Evolutionary conservation across 768 basidiomycete genomes (phyloP).

Genomic region (Boletus sp.): DNA sequence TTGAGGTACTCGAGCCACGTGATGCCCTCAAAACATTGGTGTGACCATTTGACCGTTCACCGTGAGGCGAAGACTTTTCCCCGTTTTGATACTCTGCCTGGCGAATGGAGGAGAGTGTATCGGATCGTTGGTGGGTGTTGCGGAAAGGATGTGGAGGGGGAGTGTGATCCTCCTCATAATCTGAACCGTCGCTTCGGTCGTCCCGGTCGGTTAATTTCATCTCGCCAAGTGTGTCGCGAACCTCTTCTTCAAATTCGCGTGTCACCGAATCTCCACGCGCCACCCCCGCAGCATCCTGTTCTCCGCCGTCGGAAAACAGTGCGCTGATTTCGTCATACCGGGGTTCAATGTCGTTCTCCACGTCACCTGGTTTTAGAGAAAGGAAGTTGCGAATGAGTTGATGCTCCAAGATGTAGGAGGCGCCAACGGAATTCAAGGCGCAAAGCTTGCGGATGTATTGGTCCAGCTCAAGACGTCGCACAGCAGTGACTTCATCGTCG

Average conservation of each 20-base stretch:
- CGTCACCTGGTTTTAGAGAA: conserved; percentile 81
- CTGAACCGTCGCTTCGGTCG: conserved; percentile 60
- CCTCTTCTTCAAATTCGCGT: conserved; percentile 40
- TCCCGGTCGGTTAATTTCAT: conserved; percentile 48
- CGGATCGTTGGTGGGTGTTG: conserved; percentile 45
- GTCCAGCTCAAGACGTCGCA: conserved; percentile 80
- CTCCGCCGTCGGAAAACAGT: conserved; percentile 38
- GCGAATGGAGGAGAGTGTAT: conserved; percentile 44
- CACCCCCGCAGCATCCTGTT: conserved; percentile 38
- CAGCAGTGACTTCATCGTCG: conserved; percentile 78
- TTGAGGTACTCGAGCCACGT: conserved; percentile 29
- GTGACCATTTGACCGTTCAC: conserved; percentile 24
- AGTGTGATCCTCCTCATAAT: conserved; percentile 55
- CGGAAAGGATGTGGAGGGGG: conserved; percentile 38
- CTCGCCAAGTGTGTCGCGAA: conserved; percentile 50
- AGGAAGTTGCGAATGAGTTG: conserved; percentile 81
- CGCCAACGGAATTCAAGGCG: conserved; percentile 61
- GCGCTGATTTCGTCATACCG: conserved; percentile 58
- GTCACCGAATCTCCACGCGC: conserved; percentile 24
- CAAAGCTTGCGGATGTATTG: conserved; percentile 84
- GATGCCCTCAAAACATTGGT: conserved; percentile 27
- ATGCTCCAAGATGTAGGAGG: conserved; percentile 80
- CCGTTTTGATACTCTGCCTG: conserved; percentile 32
- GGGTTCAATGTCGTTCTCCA: conserved; percentile 64
- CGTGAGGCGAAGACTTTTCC: conserved; percentile 31